Conservation (phyloP, 768 basidiomycete genomes). For the Podaxis sp. region DNA sequence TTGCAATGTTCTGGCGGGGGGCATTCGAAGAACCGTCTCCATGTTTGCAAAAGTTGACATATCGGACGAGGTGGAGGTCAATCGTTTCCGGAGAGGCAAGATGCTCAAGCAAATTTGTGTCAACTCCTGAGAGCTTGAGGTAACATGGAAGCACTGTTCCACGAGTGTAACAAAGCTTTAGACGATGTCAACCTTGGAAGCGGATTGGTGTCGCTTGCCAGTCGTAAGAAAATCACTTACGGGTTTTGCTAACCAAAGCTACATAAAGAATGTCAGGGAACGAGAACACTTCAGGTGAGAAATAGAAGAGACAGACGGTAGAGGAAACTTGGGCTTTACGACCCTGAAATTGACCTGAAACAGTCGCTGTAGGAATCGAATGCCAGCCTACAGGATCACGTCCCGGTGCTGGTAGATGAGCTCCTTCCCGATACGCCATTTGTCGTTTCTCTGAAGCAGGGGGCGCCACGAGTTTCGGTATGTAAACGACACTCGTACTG, state of each 20-base stretch:
- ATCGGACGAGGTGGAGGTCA: not conserved
- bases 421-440: constrained; percentile 22
- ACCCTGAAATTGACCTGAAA: constrained; percentile 11
- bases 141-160: constrained; percentile 25
- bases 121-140: constrained; percentile 17
- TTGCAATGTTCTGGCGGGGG: not conserved
- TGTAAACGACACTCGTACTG: constrained; percentile 22
- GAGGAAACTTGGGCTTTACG: constrained; percentile 9
- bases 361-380: not conserved
- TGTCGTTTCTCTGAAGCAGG: constrained; percentile 22
- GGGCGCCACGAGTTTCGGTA: constrained; percentile 19
- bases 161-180: constrained; percentile 26
- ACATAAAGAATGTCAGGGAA: not conserved
- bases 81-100: not conserved
- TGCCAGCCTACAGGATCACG: constrained; percentile 25
- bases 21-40: not conserved
- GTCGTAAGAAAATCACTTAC: constrained; percentile 13
- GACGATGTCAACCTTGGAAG: not conserved
- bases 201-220: too few relatives aligned
- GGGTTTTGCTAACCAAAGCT: constrained; percentile 28
- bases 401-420: constrained; percentile 19
- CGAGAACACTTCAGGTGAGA: not conserved
- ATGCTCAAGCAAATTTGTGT: constrained; percentile 11
- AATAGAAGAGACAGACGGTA: constrained; percentile 8
- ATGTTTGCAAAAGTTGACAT: not conserved